Percentiles rank a stretch among this genome's conserved stretches.
Conservation (phyloP, 768 basidiomycete species). For the Collybia sordida region DNA sequence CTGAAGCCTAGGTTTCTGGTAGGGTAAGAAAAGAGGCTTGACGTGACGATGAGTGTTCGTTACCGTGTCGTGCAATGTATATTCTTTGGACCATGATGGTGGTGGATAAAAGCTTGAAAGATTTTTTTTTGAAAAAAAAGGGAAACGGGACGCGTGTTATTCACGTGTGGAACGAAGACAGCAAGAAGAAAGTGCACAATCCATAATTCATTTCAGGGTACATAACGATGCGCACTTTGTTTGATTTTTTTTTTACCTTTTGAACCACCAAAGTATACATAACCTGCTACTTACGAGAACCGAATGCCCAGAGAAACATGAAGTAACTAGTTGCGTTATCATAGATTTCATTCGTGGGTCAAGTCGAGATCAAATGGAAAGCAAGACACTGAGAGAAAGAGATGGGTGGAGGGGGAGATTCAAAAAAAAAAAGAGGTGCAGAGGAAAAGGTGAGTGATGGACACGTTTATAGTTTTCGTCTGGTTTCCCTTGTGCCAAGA, state of each 20-base stretch:
- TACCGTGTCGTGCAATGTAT: constrained; percentile 71
- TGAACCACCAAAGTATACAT: no score
- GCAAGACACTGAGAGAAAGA: constrained; percentile 16
- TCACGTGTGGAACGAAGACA: no score
- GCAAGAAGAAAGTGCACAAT: no score
- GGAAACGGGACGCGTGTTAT: no score
- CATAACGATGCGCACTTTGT: no score
- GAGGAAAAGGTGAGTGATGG: constrained; percentile 12
- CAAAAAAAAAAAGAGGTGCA: constrained; percentile 15
- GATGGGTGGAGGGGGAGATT: constrained; percentile 13
- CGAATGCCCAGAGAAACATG: not conserved
- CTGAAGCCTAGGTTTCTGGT: constrained; percentile 49
- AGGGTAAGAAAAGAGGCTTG: not conserved
- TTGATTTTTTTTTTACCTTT: not conserved
- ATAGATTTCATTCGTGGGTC: constrained; percentile 24
- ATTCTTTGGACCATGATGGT: constrained; percentile 56
- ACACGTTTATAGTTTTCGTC: constrained; percentile 9
- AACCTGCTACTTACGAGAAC: no score
- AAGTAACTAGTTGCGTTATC: constrained; percentile 18
- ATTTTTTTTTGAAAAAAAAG: no score
- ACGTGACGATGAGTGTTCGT: constrained; percentile 1
- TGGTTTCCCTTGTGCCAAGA: constrained; percentile 11
- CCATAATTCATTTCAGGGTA: no score
- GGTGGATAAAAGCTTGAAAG: no score
- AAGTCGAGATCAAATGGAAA: constrained; percentile 16